Evolutionary conservation across 306 rosid genomes (phyloP), one percentile per base, ranked within the genome.

Genomic region (Acacia confusa): DNA sequence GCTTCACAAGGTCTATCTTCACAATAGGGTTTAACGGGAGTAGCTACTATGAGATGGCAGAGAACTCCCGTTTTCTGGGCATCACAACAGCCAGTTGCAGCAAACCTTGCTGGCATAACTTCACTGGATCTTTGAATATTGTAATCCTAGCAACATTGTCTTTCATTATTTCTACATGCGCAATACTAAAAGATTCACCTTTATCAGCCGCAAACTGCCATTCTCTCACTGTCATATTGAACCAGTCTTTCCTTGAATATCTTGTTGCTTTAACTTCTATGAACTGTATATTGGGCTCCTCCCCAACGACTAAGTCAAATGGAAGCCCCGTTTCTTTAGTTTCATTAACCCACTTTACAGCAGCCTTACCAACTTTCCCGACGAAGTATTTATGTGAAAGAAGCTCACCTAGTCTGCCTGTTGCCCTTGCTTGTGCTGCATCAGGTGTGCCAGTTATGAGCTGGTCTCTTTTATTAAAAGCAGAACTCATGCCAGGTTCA

Each of bases 221-320:
- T 81, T 95, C 98, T 65, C 88, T 90, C 27, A 25, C 11, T 9
- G 98, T 82, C 84, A 95, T 92, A 79, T 82, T 75, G 60, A 93
- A 92, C 99, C 99, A 95, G 85, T 95, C 97, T 78, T 95, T 93
- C 79, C 78, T 88, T 27, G 80, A 84, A 63, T 92, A 90, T 77
- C 85, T 85, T n/a, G 97, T 92, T 72, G 99, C 85, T 80, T 95
- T 95, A 58, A 95, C 99, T 90, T 95, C 99, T 60, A 95, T 80
- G 82, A 74, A 92, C 85, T 91, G 93, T 76, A 1, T 30, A 22
- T 53, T 75, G 79, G 66, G 79, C 79, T 80, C 89, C 40, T 82
- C 88, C 66, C 83, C 89, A 11, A 88, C 61, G 38, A 90, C 80
- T 43, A 95, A 40, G 84, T 92, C 99, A 60, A 87, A 95, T 20